Evolutionary conservation across 192 early-diverging fungal species (phyloP).

Genomic region (Coemansia asiatica): DNA sequence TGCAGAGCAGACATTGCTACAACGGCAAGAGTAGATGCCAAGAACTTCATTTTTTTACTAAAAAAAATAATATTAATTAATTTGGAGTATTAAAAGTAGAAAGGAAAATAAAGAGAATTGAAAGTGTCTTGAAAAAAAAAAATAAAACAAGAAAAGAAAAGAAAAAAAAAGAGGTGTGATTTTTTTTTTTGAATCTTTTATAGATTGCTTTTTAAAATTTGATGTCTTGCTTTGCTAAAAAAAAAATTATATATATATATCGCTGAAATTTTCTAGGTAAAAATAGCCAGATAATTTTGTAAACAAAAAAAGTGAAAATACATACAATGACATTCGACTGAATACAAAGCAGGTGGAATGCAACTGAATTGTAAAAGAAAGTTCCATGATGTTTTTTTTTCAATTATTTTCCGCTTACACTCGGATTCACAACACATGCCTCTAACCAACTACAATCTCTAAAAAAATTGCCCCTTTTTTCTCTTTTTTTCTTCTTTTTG

Average conservation of each 20-base stretch:
- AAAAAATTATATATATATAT: no score
- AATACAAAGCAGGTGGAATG: not conserved
- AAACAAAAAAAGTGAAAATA: not conserved
- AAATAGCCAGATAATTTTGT: not conserved
- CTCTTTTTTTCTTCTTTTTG: no score
- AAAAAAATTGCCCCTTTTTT: not conserved
- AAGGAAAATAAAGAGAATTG: not conserved
- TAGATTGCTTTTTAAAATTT: not conserved
- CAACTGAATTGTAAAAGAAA: not conserved
- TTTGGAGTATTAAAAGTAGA: conserved; percentile 1
- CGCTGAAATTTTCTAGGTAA: not conserved
- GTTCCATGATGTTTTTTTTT: not conserved
- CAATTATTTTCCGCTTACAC: not conserved
- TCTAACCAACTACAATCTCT: not conserved
- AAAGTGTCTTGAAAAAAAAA: not conserved
- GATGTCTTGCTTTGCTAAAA: not conserved
- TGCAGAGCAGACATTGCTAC: conserved; percentile 11
- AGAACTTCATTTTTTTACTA: conserved; percentile 12
- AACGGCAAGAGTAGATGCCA: conserved; percentile 5
- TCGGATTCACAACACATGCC: not conserved
- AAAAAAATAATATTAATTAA: not conserved
- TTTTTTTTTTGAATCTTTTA: not conserved
- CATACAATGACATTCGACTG: no score
- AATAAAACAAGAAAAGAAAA: no score
- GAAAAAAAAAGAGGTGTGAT: not conserved